Evolutionary conservation across 179 eudicot species (phyloP), one percentile per base, ranked within the genome.

Genomic region (Dionaea muscipula): DNA sequence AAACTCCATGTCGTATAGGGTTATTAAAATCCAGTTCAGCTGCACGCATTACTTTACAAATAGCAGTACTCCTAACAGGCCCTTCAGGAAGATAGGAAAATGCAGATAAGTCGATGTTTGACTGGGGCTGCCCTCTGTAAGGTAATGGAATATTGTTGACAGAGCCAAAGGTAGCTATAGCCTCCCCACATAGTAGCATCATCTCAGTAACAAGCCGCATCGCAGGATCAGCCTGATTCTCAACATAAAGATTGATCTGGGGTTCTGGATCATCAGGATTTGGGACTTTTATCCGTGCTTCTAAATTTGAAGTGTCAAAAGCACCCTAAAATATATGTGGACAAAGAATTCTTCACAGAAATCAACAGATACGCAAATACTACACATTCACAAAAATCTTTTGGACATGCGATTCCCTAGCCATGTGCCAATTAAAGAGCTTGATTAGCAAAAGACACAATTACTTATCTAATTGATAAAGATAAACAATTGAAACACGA

Each of bases 101-200:
- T 51, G 86, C 81, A 63, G 94, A 84, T 43, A 61, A 26, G 50
- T 91, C 94, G 16, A 84, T 63, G 61, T 83, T 75, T 55, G 95
- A 78, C 66, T 87, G 94, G 61, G 91, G 85, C 57, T 86, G 95
- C 39, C 98, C 98, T 60, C 98, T 70, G 51, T 76, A 91, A 22
- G 98, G 98, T 64, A 91, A 75, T 36, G 77, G 73, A 58, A 91
- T 72, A 39, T 74, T 82, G 70, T 91, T 79, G 51, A 21, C 57
- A 57, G 86, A 82, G 26, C 95, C 95, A 78, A 63, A 78, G 61
- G 91, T 80, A 55, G 98, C 98, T 60, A 87, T 55, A 65, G 71
- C 95, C 73, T 91, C 98, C 57, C 98, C 98, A 62, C 95, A 91
- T 24, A 91, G 88, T 74, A 91, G 74, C 98, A 91, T 91, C 95